Conservation (phyloP, 495 filamentous ascomycete species). For the Poronia punctata region DNA sequence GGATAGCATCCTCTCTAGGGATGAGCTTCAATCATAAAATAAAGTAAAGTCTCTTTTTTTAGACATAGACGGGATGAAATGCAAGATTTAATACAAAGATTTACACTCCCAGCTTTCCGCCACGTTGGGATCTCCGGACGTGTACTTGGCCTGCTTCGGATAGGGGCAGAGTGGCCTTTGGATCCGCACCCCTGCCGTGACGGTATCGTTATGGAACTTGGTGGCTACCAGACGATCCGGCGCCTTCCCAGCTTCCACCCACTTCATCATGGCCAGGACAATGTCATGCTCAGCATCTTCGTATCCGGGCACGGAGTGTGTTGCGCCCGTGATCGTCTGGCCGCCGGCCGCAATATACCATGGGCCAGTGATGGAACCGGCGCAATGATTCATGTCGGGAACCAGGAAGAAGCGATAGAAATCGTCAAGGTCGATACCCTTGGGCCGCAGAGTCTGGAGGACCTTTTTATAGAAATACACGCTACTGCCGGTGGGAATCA, state of each 20-base stretch:
- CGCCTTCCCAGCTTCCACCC: slow-evolving; percentile 35
- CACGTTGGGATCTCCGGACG: slow-evolving; percentile 7
- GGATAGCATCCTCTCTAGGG: slow-evolving; percentile 11
- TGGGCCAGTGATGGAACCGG: slow-evolving; percentile 23
- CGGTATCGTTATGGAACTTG: slow-evolving; percentile 22
- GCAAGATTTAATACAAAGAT: slow-evolving; percentile 11
- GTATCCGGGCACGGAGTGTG: slow-evolving; percentile 31
- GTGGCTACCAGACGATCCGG: slow-evolving; percentile 40
- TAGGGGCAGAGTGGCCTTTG: slow-evolving; percentile 42
- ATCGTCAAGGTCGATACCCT: slow-evolving; percentile 20
- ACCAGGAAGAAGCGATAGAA: slow-evolving; percentile 42
- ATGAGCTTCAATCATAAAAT: background rate
- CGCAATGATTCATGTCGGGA: slow-evolving; percentile 39
- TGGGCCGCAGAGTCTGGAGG: slow-evolving; percentile 13
- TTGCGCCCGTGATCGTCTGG: slow-evolving; percentile 22
- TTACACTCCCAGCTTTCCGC: slow-evolving; percentile 15
- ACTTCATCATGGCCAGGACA: slow-evolving; percentile 36
- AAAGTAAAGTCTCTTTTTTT: background rate
- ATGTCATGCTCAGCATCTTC: slow-evolving; percentile 33
- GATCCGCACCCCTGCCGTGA: slow-evolving; percentile 25
- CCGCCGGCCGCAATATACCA: slow-evolving; percentile 33
- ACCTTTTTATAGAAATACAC: slow-evolving; percentile 36
- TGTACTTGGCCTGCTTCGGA: slow-evolving; percentile 26
- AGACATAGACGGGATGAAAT: background rate
- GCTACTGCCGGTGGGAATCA: slow-evolving; percentile 40